These are phyloP conservation scores for Capsicum chinense DNA, from an alignment of 257 asterid species.

Conservation along the genomic window DNA sequence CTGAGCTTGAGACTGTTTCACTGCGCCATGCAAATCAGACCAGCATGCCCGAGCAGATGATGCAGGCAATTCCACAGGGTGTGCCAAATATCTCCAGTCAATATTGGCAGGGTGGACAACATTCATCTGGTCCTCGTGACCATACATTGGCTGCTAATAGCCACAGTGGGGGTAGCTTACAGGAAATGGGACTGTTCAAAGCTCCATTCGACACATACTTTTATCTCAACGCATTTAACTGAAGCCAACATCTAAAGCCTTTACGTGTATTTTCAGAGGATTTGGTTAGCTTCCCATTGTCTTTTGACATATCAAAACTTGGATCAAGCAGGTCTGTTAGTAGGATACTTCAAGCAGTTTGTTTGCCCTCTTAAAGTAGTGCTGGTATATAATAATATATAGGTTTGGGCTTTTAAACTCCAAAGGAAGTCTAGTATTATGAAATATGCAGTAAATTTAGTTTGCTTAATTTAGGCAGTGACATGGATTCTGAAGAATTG, in stretches of 20 bases:
- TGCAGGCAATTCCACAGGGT: constrained; percentile 57
- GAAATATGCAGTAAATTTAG: background rate
- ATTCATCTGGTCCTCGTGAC: constrained; percentile 38
- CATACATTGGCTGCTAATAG: constrained; percentile 41
- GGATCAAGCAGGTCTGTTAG: constrained; percentile 13
- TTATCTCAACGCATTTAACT: constrained; percentile 51
- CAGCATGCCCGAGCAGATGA: constrained; percentile 42
- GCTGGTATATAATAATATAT: constrained; percentile 20
- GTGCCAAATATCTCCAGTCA: constrained; percentile 60
- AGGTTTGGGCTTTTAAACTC: constrained; percentile 18
- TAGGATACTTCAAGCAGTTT: background rate
- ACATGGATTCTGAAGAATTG: background rate
- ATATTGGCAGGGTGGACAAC: constrained; percentile 61
- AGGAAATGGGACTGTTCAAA: constrained; percentile 53
- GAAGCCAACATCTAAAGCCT: constrained; percentile 20
- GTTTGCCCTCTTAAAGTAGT: background rate
- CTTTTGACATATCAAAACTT: background rate
- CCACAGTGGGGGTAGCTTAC: constrained; percentile 42
- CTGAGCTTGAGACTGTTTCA: constrained; percentile 50
- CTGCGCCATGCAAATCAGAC: constrained; percentile 41
- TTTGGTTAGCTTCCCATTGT: background rate
- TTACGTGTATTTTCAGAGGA: background rate
- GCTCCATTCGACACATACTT: constrained; percentile 53
- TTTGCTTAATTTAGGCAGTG: background rate
- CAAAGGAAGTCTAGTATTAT: background rate